phyloP scores from a whole-genome alignment of 1,284 basidiomycete genomes.

The Trichosporon sp. region DNA sequence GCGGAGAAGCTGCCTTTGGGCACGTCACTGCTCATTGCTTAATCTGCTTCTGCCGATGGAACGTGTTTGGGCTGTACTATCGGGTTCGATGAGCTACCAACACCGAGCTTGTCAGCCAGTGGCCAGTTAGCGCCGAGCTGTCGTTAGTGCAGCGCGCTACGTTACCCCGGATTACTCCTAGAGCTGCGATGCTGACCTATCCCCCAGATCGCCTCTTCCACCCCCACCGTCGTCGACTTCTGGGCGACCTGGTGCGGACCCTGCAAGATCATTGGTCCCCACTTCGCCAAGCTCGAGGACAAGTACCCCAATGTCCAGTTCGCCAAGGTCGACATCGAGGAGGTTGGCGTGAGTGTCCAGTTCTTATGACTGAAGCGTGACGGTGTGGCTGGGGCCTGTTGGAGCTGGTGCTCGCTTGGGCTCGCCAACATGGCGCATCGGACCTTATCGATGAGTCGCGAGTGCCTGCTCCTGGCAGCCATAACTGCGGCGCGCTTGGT shows the following conservation, averaged over 20 bases:
- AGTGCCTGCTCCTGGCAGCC: not conserved
- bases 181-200: conserved; percentile 17
- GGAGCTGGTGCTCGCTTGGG: not conserved
- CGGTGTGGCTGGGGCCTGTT: not conserved
- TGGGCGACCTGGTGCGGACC: conserved; percentile 59
- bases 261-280: conserved; percentile 71
- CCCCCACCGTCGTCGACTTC: conserved; percentile 68
- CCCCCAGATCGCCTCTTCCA: conserved; percentile 58
- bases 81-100: not conserved
- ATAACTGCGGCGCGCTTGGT: not conserved
- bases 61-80: not conserved
- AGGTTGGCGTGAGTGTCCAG: conserved; percentile 31
- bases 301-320: conserved; percentile 59
- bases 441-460: too few species aligned
- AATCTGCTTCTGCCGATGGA: not conserved
- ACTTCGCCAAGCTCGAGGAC: conserved; percentile 64
- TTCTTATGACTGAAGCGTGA: not conserved
- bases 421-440: too few species aligned
- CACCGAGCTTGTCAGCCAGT: not conserved
- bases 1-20: too few species aligned
- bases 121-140: not conserved
- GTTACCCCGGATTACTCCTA: not conserved
- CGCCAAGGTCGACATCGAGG: conserved; percentile 80
- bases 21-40: not conserved
- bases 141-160: not conserved